Evolutionary conservation across 179 eudicot genomes (phyloP).

Genomic region (Sideroxylon spinosum): DNA sequence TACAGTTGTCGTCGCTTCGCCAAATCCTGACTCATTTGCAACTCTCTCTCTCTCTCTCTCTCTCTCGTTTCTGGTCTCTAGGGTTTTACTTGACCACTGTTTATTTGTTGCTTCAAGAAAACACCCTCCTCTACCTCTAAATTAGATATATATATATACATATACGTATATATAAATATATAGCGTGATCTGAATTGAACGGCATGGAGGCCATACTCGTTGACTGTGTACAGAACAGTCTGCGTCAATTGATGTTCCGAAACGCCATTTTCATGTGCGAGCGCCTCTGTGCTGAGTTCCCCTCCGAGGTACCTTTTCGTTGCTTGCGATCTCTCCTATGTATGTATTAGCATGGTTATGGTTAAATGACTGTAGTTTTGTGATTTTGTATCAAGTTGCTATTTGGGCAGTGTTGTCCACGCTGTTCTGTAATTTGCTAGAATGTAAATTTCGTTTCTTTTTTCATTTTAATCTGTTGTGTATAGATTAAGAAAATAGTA

Average conservation of each 20-base stretch:
- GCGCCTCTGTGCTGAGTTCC: slow-evolving; percentile 94
- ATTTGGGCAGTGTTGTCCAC: neutral
- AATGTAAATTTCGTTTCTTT: neutral
- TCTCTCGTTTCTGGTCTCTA: neutral
- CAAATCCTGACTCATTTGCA: neutral
- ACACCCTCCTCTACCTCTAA: too few species aligned
- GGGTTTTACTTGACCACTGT: slow-evolving; percentile 14
- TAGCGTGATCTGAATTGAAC: slow-evolving; percentile 10
- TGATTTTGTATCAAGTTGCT: too few species aligned
- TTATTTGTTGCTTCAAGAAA: neutral
- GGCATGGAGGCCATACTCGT: slow-evolving; percentile 74
- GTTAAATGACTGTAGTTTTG: too few species aligned
- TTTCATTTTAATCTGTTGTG: neutral
- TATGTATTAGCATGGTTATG: too few species aligned
- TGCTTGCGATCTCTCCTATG: neutral
- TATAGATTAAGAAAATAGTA: neutral
- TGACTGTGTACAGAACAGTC: slow-evolving; percentile 68
- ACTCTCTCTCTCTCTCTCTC: neutral
- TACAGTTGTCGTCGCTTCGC: neutral
- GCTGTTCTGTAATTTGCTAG: neutral
- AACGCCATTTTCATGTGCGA: slow-evolving; percentile 92
- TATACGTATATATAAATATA: neutral
- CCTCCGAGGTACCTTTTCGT: slow-evolving; percentile 63
- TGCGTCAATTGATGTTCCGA: slow-evolving; percentile 63
- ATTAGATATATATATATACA: neutral